Base-by-base conservation (phyloP, 106 monocot species). In the Allium sativum region DNA sequence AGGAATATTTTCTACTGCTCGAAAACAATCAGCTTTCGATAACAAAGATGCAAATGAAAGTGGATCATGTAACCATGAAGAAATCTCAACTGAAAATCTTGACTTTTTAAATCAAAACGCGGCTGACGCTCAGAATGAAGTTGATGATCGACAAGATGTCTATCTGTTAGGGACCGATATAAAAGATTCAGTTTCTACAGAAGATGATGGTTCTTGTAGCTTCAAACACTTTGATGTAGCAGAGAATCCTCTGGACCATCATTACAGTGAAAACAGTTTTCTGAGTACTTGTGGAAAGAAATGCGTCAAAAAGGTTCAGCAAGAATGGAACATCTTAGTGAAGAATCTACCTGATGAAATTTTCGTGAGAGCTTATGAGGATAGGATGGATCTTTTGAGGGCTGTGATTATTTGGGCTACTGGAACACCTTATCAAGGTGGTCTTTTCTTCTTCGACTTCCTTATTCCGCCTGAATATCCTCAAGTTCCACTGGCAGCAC, bases 391-490 rank as follows among this genome's bases (percentile, higher is more conserved):
- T 70, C 82, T 98, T 22, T 61, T 98, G 62, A 82, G 98, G 69
- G 88, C 88, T 56, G 98, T 88, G 19, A 98, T 98, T 60, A 51
- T 98, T 65, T 92, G 98, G 31, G 98, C 88, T 48, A 72, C 73
- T 81, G 98, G 88, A 70, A 98, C 98, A 52, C 98, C 98, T 8
- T 98, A 98, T 58, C 98, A 98, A 65, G 98, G 92, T 70, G 98
- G 98, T 10, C 85, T 98, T 70, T 98, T 98, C 88, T 92, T 98
- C 76, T 92, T 98, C 69, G 98, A 98, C 63, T 98, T 98, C 61
- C 76, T 77, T 56, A 75, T 98, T 47, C 85, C 85, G 12, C 64
- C 72, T 13, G 98, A 98, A 17, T 98, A 85, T 65, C 98, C 98
- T 64, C 76, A 83, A 85, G 88, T 85, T 68, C 98, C 98, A 42